Percentiles rank a stretch among this genome's conserved stretches.
phyloP scores from a whole-genome alignment of 2,329 filamentous ascomycete species.

The Microthyrium microscopicum region DNA sequence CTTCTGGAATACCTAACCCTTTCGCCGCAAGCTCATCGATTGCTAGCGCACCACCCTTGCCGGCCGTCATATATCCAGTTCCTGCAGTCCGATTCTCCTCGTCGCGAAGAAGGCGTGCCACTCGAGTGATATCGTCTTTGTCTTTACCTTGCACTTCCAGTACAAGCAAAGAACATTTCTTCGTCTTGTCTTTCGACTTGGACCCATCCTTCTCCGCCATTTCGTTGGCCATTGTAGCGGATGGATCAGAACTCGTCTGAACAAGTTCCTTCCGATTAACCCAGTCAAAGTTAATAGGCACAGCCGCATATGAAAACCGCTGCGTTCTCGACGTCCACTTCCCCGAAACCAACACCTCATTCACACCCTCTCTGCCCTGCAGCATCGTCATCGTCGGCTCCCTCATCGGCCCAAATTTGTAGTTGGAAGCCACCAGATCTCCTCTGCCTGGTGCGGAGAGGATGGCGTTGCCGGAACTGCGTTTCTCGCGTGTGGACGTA shows the following conservation, averaged over 20 bases:
- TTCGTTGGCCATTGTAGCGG: slow-evolving; percentile 22
- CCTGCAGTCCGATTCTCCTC: slow-evolving; percentile 24
- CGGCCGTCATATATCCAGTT: slow-evolving; percentile 20
- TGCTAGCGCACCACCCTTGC: slow-evolving; percentile 31
- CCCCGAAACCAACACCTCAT: slow-evolving; percentile 18
- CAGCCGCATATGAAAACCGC: slow-evolving; percentile 30
- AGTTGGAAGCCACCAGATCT: slow-evolving; percentile 35
- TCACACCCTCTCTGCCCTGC: slow-evolving; percentile 15
- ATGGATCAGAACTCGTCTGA: too few species aligned
- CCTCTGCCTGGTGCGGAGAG: slow-evolving; percentile 23
- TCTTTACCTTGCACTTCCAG: slow-evolving; percentile 5
- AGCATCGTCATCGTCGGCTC: slow-evolving; percentile 31
- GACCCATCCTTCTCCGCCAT: background rate
- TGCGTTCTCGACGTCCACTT: slow-evolving; percentile 32
- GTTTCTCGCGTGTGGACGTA: slow-evolving; percentile 32
- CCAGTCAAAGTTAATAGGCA: slow-evolving; percentile 35
- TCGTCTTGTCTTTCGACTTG: slow-evolving; percentile 17
- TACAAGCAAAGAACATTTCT: slow-evolving; percentile 14
- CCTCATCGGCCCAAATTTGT: slow-evolving; percentile 38
- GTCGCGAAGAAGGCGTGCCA: slow-evolving; percentile 26
- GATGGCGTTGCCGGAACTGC: slow-evolving; percentile 33
- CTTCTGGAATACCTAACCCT: slow-evolving; percentile 25
- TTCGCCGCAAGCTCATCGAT: slow-evolving; percentile 24
- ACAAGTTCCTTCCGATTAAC: slow-evolving; percentile 25
- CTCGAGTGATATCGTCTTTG: slow-evolving; percentile 11